These are phyloP conservation scores for Dactylellina drechsleri DNA, from an alignment of 2,329 filamentous ascomycete species.

Conservation along the genomic window DNA sequence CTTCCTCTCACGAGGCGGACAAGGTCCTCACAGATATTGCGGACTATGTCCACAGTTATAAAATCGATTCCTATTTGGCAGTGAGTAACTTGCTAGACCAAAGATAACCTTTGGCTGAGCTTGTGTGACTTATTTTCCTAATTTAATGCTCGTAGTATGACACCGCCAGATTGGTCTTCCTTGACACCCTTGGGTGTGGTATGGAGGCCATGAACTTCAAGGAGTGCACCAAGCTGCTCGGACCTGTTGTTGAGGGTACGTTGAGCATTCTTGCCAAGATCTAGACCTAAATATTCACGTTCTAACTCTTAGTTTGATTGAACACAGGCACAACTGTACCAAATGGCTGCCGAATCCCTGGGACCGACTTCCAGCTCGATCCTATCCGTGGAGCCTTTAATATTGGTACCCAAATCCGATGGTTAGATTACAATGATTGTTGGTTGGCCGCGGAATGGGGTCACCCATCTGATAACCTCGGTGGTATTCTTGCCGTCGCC, in stretches of 20 bases:
- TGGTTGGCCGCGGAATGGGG: slow-evolving; percentile 99
- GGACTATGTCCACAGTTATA: slow-evolving; percentile 90
- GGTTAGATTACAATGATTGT: slow-evolving; percentile 99
- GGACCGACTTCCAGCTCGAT: slow-evolving; percentile 92
- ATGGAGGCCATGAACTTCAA: slow-evolving; percentile 95
- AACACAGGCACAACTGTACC: slow-evolving; percentile 78
- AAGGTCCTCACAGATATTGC: slow-evolving; percentile 82
- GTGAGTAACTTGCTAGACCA: slow-evolving; percentile 68
- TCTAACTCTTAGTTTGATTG: background rate
- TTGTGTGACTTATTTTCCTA: background rate
- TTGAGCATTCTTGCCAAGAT: no score
- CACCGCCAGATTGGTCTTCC: slow-evolving; percentile 93
- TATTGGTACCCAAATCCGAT: slow-evolving; percentile 98
- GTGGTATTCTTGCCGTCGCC: slow-evolving; percentile 90
- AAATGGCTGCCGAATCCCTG: slow-evolving; percentile 88
- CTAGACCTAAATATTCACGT: background rate
- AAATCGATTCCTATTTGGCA: slow-evolving; percentile 89
- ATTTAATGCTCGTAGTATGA: slow-evolving; percentile 74
- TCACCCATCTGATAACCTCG: slow-evolving; percentile 96
- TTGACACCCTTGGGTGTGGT: slow-evolving; percentile 96
- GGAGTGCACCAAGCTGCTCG: slow-evolving; percentile 93
- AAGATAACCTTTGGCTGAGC: background rate
- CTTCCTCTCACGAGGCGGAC: slow-evolving; percentile 56
- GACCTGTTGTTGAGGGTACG: slow-evolving; percentile 80
- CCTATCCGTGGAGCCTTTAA: slow-evolving; percentile 97